Conservation (phyloP, 2,329 filamentous ascomycete genomes). For the Clonostachys sp. region DNA sequence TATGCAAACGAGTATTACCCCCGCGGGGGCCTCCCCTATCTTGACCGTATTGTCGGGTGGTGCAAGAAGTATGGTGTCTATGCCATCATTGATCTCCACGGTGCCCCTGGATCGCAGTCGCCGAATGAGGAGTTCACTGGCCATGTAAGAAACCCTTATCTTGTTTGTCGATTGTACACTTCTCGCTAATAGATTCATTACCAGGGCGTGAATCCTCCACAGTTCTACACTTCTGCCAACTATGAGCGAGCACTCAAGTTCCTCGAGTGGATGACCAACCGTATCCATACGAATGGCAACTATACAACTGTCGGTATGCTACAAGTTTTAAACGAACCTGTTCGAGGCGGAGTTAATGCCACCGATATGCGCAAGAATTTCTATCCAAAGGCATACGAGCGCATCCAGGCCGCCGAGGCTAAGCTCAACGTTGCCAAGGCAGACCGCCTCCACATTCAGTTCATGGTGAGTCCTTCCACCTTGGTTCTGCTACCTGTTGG, state of each 20-base stretch:
- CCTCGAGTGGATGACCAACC: constrained; percentile 47
- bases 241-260: constrained; percentile 50
- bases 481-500: background rate
- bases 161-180: background rate
- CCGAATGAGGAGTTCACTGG: constrained; percentile 33
- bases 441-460: constrained; percentile 76
- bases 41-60: constrained; percentile 40
- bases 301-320: constrained; percentile 55
- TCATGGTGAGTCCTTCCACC: constrained; percentile 23
- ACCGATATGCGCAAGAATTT: constrained; percentile 53
- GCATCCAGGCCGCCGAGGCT: constrained; percentile 44
- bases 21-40: constrained; percentile 30
- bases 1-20: constrained; percentile 13
- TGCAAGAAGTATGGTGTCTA: constrained; percentile 43
- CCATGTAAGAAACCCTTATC: constrained; percentile 2
- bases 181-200: background rate
- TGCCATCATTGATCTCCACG: constrained; percentile 49
- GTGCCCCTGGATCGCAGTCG: constrained; percentile 40
- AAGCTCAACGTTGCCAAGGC: constrained; percentile 58
- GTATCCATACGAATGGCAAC: constrained; percentile 40
- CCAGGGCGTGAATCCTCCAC: constrained; percentile 10
- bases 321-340: constrained; percentile 53
- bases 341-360: constrained; percentile 27
- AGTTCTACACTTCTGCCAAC: constrained; percentile 53
- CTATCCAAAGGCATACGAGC: constrained; percentile 66